A percentile compares a stretch with the other conserved stretches of the same genome.
Conservation (phyloP, 2,329 filamentous ascomycete genomes). For the Pseudocercospora fijiensis region DNA sequence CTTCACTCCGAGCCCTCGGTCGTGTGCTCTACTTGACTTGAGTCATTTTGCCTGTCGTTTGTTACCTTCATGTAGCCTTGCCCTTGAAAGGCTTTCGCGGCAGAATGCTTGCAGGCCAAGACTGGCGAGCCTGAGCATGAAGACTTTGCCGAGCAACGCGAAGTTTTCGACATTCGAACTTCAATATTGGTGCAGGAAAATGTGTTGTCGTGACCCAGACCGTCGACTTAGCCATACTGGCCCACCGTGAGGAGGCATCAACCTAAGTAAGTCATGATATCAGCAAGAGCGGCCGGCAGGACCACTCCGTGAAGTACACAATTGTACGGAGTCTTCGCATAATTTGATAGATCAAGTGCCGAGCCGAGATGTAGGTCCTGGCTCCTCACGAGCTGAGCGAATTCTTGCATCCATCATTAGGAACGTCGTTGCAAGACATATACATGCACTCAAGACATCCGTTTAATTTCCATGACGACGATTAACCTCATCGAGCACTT, state of each 20-base stretch:
- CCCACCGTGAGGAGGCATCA: no score
- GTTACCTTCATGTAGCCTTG: background rate
- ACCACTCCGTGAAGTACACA: background rate
- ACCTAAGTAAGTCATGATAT: background rate
- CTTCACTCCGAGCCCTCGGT: background rate
- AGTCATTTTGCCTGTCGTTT: background rate
- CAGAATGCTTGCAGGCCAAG: background rate
- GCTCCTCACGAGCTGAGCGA: background rate
- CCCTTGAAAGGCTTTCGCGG: background rate
- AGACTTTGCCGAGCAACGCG: background rate
- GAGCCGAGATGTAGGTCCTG: background rate
- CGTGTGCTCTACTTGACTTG: background rate
- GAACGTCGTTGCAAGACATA: background rate
- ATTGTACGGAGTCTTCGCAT: no score
- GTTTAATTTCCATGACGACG: background rate
- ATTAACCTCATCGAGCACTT: background rate
- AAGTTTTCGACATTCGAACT: background rate
- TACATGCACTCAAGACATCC: background rate
- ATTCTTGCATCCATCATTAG: background rate
- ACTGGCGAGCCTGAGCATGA: background rate
- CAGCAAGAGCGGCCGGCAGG: background rate
- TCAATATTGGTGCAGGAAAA: background rate
- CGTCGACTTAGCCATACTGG: no score
- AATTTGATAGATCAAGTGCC: background rate
- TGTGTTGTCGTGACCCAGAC: no score